Percentiles rank a stretch among this genome's conserved stretches.
phyloP scores from a whole-genome alignment of 1,284 basidiomycete genomes.

The Austroboletus niveus region DNA sequence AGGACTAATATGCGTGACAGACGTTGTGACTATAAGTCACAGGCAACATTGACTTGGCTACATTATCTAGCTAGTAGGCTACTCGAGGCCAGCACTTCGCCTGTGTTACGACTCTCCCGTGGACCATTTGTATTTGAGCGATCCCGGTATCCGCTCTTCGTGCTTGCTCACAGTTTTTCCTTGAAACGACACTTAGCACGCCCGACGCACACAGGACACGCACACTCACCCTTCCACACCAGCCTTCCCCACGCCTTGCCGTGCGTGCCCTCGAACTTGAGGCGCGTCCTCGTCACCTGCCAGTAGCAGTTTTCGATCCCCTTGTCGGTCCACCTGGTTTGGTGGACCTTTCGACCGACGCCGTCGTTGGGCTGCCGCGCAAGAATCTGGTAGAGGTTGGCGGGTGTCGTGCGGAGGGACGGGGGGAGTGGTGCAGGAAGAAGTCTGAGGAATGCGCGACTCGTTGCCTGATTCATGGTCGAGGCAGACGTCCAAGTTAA shows the following conservation, averaged over 20 bases:
- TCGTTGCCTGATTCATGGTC: slow-evolving; percentile 30
- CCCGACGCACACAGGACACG: background rate
- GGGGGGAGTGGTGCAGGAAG: slow-evolving; percentile 54
- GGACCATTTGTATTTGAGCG: slow-evolving; percentile 41
- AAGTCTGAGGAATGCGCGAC: slow-evolving; percentile 50
- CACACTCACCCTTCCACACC: slow-evolving; percentile 68
- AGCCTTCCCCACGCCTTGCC: slow-evolving; percentile 78
- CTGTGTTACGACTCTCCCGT: slow-evolving; percentile 27
- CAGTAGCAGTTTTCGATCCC: slow-evolving; percentile 67
- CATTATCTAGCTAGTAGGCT: too few relatives aligned
- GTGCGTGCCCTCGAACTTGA: slow-evolving; percentile 69
- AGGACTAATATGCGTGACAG: slow-evolving; percentile 16
- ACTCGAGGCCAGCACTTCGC: too few relatives aligned
- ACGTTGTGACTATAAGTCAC: slow-evolving; percentile 7
- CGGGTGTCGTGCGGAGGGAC: slow-evolving; percentile 51
- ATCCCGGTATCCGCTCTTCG: slow-evolving; percentile 38
- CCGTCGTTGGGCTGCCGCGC: slow-evolving; percentile 67
- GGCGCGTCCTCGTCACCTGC: slow-evolving; percentile 63
- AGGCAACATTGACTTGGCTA: too few relatives aligned
- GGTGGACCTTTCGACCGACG: slow-evolving; percentile 63
- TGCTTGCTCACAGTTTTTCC: slow-evolving; percentile 36
- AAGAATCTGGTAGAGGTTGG: slow-evolving; percentile 68
- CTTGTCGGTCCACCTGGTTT: slow-evolving; percentile 70
- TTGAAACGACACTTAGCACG: slow-evolving; percentile 18
- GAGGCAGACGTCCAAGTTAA: background rate